Base-by-base conservation (phyloP, 139 green algal genomes). In the Tetraselmis chui region DNA sequence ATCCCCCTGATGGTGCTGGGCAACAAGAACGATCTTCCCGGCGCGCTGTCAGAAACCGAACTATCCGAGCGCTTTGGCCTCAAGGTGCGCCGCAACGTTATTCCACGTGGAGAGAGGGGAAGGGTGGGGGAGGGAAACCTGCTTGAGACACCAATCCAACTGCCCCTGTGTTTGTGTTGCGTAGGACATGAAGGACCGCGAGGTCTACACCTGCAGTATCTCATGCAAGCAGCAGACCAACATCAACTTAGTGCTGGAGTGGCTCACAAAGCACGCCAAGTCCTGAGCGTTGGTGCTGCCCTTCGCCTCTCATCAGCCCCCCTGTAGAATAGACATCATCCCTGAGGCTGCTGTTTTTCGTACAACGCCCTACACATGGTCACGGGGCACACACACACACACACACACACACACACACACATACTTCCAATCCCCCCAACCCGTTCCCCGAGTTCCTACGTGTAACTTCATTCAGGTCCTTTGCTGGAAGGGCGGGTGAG, bases 1-100 rank as follows among this genome's bases (percentile, higher is more conserved):
- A 98, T 98, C 32, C 97, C 97, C 22, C 79, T 99, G 86, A 90
- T 99, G 59, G 95, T 99, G 81, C 89, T 99, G 84, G 97, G 94
- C 29, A 99, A 99, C 90, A 99, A 99, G 86, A 98, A 94, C 81
- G 97, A 99, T 87, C 84, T 98, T 79, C 83, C 89, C 1, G 92
- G 91, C 18, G 95, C 97, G 0, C 80, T 98, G 76, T 83, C 76
- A 0, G 92, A 90, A 18, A 81, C 89, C 23, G 86, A 96, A 59
- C 85, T 99, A 2, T 96, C 95, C 29, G 86, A 93, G 1, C 77
- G 81, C 25, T 86, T 99, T 86, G 88, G 92, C 27, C 87, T 99
- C 28, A 93, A 95, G 89, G 93, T 94, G 59, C 25, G 31, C 2
- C 76, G 76, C 2, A 29, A 80, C 2, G 75, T 78, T 2, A n/a